Base-by-base conservation (phyloP, 192 early-diverging fungal species). In the Mycoemilia scoparia region DNA sequence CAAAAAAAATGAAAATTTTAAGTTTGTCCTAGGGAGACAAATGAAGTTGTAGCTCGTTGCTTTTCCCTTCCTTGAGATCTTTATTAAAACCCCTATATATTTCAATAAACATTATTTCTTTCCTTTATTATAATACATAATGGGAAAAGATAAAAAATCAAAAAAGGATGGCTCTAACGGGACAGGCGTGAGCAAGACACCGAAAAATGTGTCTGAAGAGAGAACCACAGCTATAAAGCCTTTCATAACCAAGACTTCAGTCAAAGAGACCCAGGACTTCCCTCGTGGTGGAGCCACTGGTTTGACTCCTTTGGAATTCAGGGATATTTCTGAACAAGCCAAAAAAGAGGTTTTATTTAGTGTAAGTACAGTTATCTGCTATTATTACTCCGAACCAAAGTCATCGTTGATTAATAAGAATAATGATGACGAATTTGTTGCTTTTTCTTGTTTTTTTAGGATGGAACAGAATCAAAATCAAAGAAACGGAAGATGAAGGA, bases 211-310 rank as follows among this genome's bases (percentile, higher is more conserved):
- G 21, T 13, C 22, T 24, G 15, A 43, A 15, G 9, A 45, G 41
- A 12, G 26, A 36, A 29, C 27, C 22, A 38, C 24, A 24, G 43
- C 21, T 41, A 24, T 29, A 45, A 43, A 43, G 25, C 21, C 21
- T 23, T 36, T 5, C 18, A 8, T 14, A 14, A 33, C 39, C 13
- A 52, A 50, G 13, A 47, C 42, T 29, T 33, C 45, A 8, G 47
- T 53, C 14, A 55, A 62, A 13, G 67, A 70, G 3, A 24, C 32
- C 21, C 24, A 29, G 17, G 74, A 83, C 38, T 91, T 91, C 45
- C 85, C 85, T 29, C 74, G 87, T 40, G 87, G 87, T 29, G 87
- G 87, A 22, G 70, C 73, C 1, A 70, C 68, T 20, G 72, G 65
- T 5, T 57, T 87, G 45, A 84, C 87, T 11, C 76, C 87, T 27